Evolutionary conservation across 1,284 basidiomycete genomes (phyloP), one percentile per base, ranked within the genome.

Genomic region (Sanghuangporus baumii): DNA sequence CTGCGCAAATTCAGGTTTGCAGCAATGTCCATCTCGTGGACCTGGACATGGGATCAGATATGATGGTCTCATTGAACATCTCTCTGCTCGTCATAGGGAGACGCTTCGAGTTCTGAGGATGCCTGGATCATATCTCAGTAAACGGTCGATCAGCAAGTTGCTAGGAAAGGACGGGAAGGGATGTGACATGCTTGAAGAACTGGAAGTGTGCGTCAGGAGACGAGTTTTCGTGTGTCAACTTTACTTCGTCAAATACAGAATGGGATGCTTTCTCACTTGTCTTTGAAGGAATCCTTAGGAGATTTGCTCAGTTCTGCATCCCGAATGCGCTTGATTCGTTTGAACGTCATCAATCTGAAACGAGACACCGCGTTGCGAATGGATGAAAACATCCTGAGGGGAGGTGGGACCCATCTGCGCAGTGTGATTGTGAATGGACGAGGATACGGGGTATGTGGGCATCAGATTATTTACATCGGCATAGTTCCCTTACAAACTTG

Each of bases 41-140:
- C 12, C 26, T 16, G 56, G 61, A 9, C 56, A 51, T n/a, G 38
- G 46, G 8, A 63, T 63, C 41, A 54, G 56, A 50, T 43, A 54
- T 8, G 56, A 63, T 23, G 61, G 61, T 12, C 50, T 63, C 2
- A 38, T 59, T 8, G 40, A 51, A 9, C 61, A 63, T 37, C 57
- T 63, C 23, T 20, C 43, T 16, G 36, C 26, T 12, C 36, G 47
- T 20, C 61, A 63, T 47, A 36, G 16, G 26, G 18, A 3, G 3
- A 57, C 61, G 1, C 50, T 63, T 16, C 56, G 61, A 16, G 12
- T 52, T 4, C 40, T 63, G 26, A 41, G 26, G 12, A 43, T 63
- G 50, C 23, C 34, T 38, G 20, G 38, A 12, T 37, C 38, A 8
- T 63, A 52, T 46, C 11, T 59, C 26, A 51, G 61, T 18, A 54